Conservation (phyloP, 1,284 basidiomycete species). For the Athelia psychrophila region DNA sequence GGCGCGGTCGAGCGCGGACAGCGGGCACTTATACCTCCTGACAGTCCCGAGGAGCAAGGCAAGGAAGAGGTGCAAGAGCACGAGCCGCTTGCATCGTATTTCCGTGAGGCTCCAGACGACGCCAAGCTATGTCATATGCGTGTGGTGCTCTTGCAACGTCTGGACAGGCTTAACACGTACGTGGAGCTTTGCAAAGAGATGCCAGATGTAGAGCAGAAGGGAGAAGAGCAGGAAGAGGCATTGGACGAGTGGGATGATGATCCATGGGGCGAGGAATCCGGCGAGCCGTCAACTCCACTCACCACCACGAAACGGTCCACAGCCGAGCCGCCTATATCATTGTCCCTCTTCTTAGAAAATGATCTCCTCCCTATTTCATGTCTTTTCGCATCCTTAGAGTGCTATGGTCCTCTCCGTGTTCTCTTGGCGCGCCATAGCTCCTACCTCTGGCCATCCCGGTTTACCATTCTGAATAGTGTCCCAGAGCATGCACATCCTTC, state of each 20-base stretch:
- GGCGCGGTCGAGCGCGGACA: constrained; percentile 45
- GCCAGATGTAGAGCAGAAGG: constrained; percentile 23
- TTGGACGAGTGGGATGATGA: constrained; percentile 77
- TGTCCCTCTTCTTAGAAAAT: constrained; percentile 63
- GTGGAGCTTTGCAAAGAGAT: constrained; percentile 51
- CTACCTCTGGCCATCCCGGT: constrained; percentile 67
- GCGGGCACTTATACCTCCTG: constrained; percentile 24
- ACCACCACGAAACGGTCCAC: constrained; percentile 15
- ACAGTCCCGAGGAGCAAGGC: constrained; percentile 8
- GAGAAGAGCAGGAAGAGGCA: constrained; percentile 25
- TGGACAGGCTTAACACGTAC: constrained; percentile 68
- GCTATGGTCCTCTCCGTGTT: constrained; percentile 54
- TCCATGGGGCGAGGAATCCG: constrained; percentile 65
- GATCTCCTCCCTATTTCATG: constrained; percentile 60
- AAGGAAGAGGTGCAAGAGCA: constrained; percentile 18
- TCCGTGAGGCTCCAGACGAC: constrained; percentile 50
- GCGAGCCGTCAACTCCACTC: constrained; percentile 21
- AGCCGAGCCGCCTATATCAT: constrained; percentile 42
- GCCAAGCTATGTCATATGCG: constrained; percentile 65
- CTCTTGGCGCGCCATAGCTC: constrained; percentile 56
- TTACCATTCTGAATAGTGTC: constrained; percentile 67
- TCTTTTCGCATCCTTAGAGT: constrained; percentile 60
- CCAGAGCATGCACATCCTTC: constrained; percentile 71
- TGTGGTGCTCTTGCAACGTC: constrained; percentile 53
- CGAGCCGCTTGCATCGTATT: constrained; percentile 44